Base-by-base conservation (phyloP, 1,284 basidiomycete species). In the Coniophora puteana region DNA sequence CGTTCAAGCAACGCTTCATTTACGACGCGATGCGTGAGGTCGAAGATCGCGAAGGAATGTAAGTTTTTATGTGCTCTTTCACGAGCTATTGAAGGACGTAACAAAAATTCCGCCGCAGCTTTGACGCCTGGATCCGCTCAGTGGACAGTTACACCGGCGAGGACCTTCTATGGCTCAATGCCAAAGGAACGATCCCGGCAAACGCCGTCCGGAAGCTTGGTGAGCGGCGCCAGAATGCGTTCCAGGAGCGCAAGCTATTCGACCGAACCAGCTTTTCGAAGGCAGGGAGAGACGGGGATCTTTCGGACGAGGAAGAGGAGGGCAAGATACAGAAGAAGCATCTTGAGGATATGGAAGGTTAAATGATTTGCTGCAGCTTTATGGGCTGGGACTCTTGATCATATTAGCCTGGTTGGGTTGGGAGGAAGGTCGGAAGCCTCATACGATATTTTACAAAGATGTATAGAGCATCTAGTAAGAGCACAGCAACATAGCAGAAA, bases 1-100 rank as follows among this genome's bases (percentile, higher is more conserved):
- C 63, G 16, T 96, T 97, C 72, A 95, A 95, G 66, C 71, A 87
- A 52, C 72, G 76, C 54, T 77, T 79, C 52, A 93, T 96, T 34
- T 95, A 95, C 57, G 73, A 83, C 49, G 78, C 80, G 45, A 87
- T 96, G 81, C 76, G 91, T 38, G 67, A 74, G 46, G 83, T 89
- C 25, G 95, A 99, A 65, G 82, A 90, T 45, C 76, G 76, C 26
- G 73, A 79, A 49, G 83, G 83, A 45, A 69, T 92, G 89, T 93
- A 54, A 52, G 89, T 74, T 30, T 48, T n/a, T 46, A 20, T 18
- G 31, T 27, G 29, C 8, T 20, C 38, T 41, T 18, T 52, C 27
- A n/a, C 22, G 22, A 33, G 22, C 38, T 41, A 35, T 40, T 23
- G 38, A 38, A 8, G 25, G 43, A 27, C 11, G 20, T 33, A 40